Conservation (phyloP, 2,329 filamentous ascomycete species). For the Penicillium polonicum region DNA sequence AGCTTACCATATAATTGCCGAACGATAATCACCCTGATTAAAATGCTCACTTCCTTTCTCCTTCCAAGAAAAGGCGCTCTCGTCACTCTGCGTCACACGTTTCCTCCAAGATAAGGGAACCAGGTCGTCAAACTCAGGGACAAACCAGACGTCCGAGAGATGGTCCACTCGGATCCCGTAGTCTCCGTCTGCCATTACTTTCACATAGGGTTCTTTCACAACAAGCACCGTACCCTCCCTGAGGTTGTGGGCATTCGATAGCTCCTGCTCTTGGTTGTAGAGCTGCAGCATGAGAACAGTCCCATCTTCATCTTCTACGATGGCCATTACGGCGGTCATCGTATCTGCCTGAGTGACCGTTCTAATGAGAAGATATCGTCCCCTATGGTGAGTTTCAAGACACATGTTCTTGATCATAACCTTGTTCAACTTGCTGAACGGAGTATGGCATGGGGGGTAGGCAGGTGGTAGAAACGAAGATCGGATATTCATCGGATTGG, state of each 20-base stretch:
- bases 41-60: constrained; percentile 37
- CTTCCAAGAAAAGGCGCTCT: constrained; percentile 9
- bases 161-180: constrained; percentile 56
- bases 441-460: constrained; percentile 19
- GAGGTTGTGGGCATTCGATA: constrained; percentile 37
- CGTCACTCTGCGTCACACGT: neutral
- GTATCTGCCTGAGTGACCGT: constrained; percentile 30
- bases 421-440: constrained; percentile 23
- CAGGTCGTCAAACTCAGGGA: constrained; percentile 38
- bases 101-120: constrained; percentile 43
- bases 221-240: constrained; percentile 39
- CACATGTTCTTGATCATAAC: constrained; percentile 33
- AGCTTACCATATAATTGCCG: constrained; percentile 30
- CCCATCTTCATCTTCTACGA: constrained; percentile 44
- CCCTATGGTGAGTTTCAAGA: constrained; percentile 45
- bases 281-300: constrained; percentile 41
- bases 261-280: constrained; percentile 42
- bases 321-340: constrained; percentile 35
- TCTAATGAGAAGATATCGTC: constrained; percentile 35
- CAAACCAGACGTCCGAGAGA: constrained; percentile 48
- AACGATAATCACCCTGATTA: constrained; percentile 10
- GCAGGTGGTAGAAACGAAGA: constrained; percentile 20
- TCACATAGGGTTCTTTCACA: constrained; percentile 58
- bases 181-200: constrained; percentile 37
- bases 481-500: neutral